Evolutionary conservation across 139 green algal genomes (phyloP), one percentile per base, ranked within the genome.

Genomic region (Penium margaritaceum): DNA sequence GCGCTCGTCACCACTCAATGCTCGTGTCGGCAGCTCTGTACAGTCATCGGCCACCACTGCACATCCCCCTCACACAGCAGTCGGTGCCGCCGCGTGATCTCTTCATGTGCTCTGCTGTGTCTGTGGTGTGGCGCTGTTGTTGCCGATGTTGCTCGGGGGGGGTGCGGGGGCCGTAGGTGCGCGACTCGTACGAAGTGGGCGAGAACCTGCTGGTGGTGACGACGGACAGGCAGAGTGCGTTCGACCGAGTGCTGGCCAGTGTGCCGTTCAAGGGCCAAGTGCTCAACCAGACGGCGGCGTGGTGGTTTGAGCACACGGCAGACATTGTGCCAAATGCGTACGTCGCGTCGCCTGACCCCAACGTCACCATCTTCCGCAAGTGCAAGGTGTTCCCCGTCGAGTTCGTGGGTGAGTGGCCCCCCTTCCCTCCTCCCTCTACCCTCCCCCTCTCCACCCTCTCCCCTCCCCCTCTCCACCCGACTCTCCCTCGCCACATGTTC

Each of bases 261-360:
- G 82, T 98, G 27, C 93, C 93, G 21, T 98, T 93, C 87, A 98
- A 98, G 81, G 91, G 89, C n/a, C 87, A 92, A 77, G 94, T 98
- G 24, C 84, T 99, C 21, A 99, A 99, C 83, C 85, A 96, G 83
- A 97, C 91, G 1, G 86, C 81, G 57, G 84, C 86, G 2, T 99
- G 94, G 94, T 99, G 94, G 94, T 96, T 99, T 75, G 36, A 85
- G 15, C 63, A 90, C 15, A 97, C 92, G 34, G 29, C 14, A 3
- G 33, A 75, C 12, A 95, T 98, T 72, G 84, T 94, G n/a, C 80
- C 77, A 30, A 96, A 96, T 62, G 92, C 91, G 9, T 72, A 94
- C 43, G 43, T 96, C 7, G 76, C 79, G 37, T 68, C 85, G 5
- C 95, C 95, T 12, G 85, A 99, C 75, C 90, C 94, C 57, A 97